These are phyloP conservation scores for Hamamelis virginiana DNA, from an alignment of 164 flowering plant genomes.

Conservation along the genomic window DNA sequence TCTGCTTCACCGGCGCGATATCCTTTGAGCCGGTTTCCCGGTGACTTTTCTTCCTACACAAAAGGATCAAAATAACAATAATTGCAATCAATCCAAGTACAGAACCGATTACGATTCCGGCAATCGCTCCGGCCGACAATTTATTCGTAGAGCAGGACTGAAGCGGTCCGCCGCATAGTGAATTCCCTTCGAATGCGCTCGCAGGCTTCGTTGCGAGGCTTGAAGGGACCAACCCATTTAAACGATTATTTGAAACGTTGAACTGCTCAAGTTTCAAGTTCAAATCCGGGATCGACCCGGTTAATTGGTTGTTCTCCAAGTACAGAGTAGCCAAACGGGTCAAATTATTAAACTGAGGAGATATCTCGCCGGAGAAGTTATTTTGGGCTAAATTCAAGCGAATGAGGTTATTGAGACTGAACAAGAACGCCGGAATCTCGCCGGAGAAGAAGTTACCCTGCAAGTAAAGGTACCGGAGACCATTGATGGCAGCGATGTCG, in stretches of 20 bases:
- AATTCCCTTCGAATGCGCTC: constrained; percentile 40
- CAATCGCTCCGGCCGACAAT: constrained; percentile 78
- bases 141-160: constrained; percentile 33
- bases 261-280: constrained; percentile 33
- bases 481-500: constrained; percentile 26
- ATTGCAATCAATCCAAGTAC: constrained; percentile 44
- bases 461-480: constrained; percentile 46
- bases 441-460: constrained; percentile 55
- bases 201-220: constrained; percentile 18
- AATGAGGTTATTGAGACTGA: constrained; percentile 27
- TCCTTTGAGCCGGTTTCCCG: constrained; percentile 28
- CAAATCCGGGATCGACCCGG: constrained; percentile 45
- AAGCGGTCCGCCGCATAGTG: constrained; percentile 54
- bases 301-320: constrained; percentile 31
- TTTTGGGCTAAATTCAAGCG: constrained; percentile 48
- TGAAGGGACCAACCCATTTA: constrained; percentile 48
- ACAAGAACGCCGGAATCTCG: constrained; percentile 35
- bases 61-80: constrained; percentile 37
- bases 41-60: constrained; percentile 42
- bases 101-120: constrained; percentile 70
- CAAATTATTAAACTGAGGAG: constrained; percentile 35
- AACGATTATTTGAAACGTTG: constrained; percentile 46
- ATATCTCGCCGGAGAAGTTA: constrained; percentile 47
- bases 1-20: constrained; percentile 24
- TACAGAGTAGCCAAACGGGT: constrained; percentile 40